These are phyloP conservation scores for Fragaria ananassa DNA, from an alignment of 306 rosid species.

Conservation along the genomic window DNA sequence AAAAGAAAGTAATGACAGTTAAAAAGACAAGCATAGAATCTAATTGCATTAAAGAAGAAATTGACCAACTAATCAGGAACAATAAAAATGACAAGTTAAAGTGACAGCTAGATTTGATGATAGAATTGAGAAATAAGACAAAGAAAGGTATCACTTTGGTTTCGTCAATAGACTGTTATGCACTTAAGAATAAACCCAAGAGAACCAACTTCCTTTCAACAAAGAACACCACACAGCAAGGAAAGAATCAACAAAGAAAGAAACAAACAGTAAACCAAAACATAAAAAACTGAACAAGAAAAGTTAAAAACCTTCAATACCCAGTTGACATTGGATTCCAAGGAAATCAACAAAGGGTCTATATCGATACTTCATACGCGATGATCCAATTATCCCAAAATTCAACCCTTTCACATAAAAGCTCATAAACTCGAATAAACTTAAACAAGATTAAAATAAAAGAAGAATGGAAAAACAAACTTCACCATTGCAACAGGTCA, in stretches of 20 bases:
- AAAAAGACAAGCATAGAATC: constrained; percentile 32
- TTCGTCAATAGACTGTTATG: constrained; percentile 29
- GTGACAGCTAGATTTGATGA: constrained; percentile 24
- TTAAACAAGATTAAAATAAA: neutral
- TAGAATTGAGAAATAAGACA: constrained; percentile 29
- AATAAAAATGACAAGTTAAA: constrained; percentile 26
- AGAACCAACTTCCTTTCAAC: constrained; percentile 34
- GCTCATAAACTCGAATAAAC: neutral
- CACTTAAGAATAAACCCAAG: constrained; percentile 18
- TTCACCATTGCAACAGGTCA: neutral
- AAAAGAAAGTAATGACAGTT: constrained; percentile 33
- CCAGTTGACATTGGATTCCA: constrained; percentile 17
- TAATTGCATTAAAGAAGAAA: constrained; percentile 25
- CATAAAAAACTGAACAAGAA: constrained; percentile 11
- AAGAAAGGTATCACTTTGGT: constrained; percentile 33
- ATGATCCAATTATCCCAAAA: neutral
- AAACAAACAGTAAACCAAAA: neutral
- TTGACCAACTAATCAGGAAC: constrained; percentile 25
- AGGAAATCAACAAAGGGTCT: constrained; percentile 9
- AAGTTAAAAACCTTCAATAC: constrained; percentile 5
- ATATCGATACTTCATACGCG: neutral
- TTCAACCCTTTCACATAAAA: neutral
- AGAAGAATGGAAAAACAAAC: neutral
- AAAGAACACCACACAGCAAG: constrained; percentile 33
- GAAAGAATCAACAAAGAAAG: constrained; percentile 12